A percentile compares a stretch with the other conserved stretches of the same genome.
These are phyloP conservation scores for Chernovozyma aurita DNA, from an alignment of 1,139 yeast species.

Conservation along the genomic window DNA sequence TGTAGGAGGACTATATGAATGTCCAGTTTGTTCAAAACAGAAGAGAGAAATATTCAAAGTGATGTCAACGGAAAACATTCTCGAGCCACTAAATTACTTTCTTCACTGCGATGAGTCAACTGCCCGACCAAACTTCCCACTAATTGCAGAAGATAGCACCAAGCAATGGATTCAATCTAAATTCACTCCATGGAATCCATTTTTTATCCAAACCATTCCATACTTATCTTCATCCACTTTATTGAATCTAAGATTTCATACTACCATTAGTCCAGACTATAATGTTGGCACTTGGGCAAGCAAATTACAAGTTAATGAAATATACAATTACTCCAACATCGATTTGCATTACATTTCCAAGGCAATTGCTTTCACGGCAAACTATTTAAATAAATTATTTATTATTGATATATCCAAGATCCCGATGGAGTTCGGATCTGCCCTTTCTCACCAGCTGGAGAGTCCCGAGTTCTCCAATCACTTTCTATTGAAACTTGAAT, in stretches of 20 bases:
- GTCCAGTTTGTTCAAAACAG: conserved; percentile 31
- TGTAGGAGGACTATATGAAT: conserved; percentile 64
- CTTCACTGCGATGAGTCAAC: conserved; percentile 31
- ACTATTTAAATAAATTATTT: conserved; percentile 19
- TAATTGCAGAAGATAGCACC: conserved; percentile 54
- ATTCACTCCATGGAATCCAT: conserved; percentile 18
- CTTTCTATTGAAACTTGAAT: not conserved
- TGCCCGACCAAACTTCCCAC: conserved; percentile 50
- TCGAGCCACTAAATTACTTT: conserved; percentile 17
- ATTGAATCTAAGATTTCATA: conserved; percentile 39
- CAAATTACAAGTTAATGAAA: conserved; percentile 47
- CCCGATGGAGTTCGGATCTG: conserved; percentile 7
- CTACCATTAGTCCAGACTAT: conserved; percentile 24
- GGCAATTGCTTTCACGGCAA: conserved; percentile 30
- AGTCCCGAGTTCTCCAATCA: conserved; percentile 8
- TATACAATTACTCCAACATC: conserved; percentile 34
- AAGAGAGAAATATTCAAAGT: conserved; percentile 17
- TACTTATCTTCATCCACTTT: conserved; percentile 50
- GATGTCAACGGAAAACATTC: conserved; percentile 13
- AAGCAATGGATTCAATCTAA: conserved; percentile 42
- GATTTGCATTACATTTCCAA: conserved; percentile 35
- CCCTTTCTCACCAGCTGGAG: conserved; percentile 11
- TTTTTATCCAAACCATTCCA: conserved; percentile 50
- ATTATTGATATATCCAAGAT: conserved; percentile 19
- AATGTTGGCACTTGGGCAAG: conserved; percentile 43